A percentile compares a stretch with the other conserved stretches of the same genome.
Evolutionary conservation across 345 rosid genomes (phyloP).

Genomic region (Linum tenue): DNA sequence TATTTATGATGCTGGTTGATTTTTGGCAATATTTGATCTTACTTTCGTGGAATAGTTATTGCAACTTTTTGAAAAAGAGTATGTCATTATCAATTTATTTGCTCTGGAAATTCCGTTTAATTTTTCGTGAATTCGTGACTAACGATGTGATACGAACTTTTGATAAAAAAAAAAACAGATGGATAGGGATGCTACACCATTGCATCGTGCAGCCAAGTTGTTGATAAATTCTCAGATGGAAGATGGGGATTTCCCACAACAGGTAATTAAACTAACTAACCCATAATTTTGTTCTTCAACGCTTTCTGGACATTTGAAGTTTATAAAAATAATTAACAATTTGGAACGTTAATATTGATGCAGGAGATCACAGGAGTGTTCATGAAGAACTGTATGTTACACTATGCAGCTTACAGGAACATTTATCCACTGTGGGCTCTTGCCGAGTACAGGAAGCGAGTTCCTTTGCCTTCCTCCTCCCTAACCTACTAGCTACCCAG

Average conservation of each 20-base stretch:
- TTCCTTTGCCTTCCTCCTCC: too few relatives aligned
- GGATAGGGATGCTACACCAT: not conserved
- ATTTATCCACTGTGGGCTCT: conserved; percentile 3
- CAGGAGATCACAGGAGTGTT: not conserved
- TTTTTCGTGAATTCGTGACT: too few relatives aligned
- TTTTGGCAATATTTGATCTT: too few relatives aligned
- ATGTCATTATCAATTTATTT: too few relatives aligned
- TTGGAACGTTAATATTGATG: not conserved
- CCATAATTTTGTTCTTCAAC: not conserved
- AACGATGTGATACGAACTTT: too few relatives aligned
- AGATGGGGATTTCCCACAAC: conserved; percentile 2
- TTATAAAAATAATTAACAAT: not conserved
- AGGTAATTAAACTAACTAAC: not conserved
- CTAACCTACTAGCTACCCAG: too few relatives aligned
- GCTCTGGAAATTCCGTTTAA: too few relatives aligned
- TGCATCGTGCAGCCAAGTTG: conserved; percentile 1
- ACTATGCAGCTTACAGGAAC: conserved; percentile 1
- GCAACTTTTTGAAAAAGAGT: too few relatives aligned
- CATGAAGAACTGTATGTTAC: not conserved
- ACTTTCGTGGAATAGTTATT: too few relatives aligned
- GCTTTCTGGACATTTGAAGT: not conserved
- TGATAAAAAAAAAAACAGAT: not conserved
- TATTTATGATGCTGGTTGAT: too few relatives aligned
- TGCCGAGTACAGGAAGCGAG: not conserved
- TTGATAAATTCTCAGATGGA: conserved; percentile 1